Base-by-base conservation (phyloP, 2,329 filamentous ascomycete genomes). In the Ophiocordyceps camponoti-saundersi region DNA sequence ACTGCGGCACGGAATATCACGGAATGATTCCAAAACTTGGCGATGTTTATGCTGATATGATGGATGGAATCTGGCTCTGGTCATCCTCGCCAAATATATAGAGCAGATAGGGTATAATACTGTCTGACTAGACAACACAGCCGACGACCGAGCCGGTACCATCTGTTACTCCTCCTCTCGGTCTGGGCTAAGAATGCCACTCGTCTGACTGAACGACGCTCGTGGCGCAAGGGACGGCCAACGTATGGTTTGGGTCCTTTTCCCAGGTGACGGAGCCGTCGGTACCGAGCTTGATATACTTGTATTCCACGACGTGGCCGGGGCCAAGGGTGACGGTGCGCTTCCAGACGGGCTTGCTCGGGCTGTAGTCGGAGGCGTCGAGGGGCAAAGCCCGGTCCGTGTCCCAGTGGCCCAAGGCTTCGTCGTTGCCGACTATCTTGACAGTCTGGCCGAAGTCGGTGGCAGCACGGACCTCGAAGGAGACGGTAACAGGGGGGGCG, bases 371-470 rank as follows among this genome's bases (percentile, higher is more conserved):
- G 16, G 62, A 65, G 2, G 81, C 75, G 43, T 69, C 73, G 20
- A 88, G 65, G 0, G 73, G 55, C 2, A 82, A 55, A 0, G 74
- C 81, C 26, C 62, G 65, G 42, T 51, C 56, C 0, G 72, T 65
- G 49, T 77, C 65, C 82, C 82, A 87, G 53, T 57, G 68, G 11
- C 82, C 82, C 8, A 88, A 71, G 29, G 71, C 65, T 1, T 67
- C 55, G 44, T 71, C 68, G 47, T 71, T 76, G 18, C 83, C 83
- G 0, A 73, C 68, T 13, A 88, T 59, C 59, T 79, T 82, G 56
- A 88, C 69, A 10, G 70, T 77, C 59, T 86, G 70, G 4, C 82
- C 82, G 44, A 59, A 76, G 2, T 56, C 57, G 0, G 82, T 86
- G 1, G 64, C 68, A 20, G 71, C 77, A 1, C 68, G 56, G 50